phyloP scores from a whole-genome alignment of 2,329 filamentous ascomycete species.

The Chaetoscypha palmicola region DNA sequence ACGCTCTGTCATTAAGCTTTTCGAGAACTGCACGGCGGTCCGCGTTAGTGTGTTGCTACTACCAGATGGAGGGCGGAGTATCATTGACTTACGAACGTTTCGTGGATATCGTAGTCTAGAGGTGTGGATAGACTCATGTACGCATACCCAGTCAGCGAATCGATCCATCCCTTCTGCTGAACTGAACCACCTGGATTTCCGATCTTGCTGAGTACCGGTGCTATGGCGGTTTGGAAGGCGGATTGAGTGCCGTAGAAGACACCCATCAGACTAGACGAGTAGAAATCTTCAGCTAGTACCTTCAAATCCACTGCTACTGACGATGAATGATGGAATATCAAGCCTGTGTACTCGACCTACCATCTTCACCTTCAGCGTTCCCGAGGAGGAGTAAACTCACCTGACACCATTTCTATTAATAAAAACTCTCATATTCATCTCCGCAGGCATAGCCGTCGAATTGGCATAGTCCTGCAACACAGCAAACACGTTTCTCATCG shows the following conservation, averaged over 20 bases:
- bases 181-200: slow-evolving; percentile 6
- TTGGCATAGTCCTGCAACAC: slow-evolving; percentile 16
- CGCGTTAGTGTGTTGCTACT: neutral
- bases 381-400: neutral
- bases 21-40: slow-evolving; percentile 11
- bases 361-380: neutral
- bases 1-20: slow-evolving; percentile 15
- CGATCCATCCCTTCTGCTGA: slow-evolving; percentile 12
- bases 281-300: too few species aligned
- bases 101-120: slow-evolving; percentile 16
- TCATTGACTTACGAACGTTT: slow-evolving; percentile 15
- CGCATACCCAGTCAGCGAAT: slow-evolving; percentile 13
- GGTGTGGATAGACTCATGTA: slow-evolving; percentile 11
- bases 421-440: slow-evolving; percentile 17
- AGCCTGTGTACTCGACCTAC: too few species aligned
- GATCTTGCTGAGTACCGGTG: slow-evolving; percentile 9
- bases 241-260: slow-evolving; percentile 15
- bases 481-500: slow-evolving; percentile 3
- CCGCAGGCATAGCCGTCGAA: slow-evolving; percentile 10
- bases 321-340: too few species aligned
- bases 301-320: too few species aligned
- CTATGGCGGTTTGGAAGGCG: slow-evolving; percentile 10
- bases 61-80: neutral
- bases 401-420: slow-evolving; percentile 4
- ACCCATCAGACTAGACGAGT: slow-evolving; percentile 5